Evolutionary conservation across 306 rosid genomes (phyloP).

Genomic region (Lithocarpus polystachyus): DNA sequence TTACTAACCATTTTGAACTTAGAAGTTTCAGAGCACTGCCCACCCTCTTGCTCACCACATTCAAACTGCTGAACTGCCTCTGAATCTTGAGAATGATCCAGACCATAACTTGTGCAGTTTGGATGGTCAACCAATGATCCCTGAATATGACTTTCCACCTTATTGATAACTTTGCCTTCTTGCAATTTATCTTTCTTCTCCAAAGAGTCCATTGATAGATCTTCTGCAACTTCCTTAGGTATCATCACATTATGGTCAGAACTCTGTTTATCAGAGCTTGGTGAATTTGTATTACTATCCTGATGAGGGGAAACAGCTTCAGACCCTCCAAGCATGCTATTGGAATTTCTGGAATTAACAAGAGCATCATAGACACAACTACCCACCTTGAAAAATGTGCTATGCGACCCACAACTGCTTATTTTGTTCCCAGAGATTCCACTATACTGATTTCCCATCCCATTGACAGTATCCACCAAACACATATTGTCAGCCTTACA

Average conservation of each 20-base stretch:
- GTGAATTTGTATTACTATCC: conserved; percentile 29
- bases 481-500: conserved; percentile 5
- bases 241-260: conserved; percentile 34
- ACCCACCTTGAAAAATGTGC: conserved; percentile 32
- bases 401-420: conserved; percentile 25
- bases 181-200: conserved; percentile 30
- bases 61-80: conserved; percentile 28
- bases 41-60: conserved; percentile 34
- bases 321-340: conserved; percentile 29
- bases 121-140: conserved; percentile 23
- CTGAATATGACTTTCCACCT: conserved; percentile 24
- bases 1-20: conserved; percentile 33
- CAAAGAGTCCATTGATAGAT: conserved; percentile 21
- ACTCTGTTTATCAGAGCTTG: conserved; percentile 33
- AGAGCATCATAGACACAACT: conserved; percentile 26
- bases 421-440: conserved; percentile 24
- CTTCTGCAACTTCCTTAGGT: conserved; percentile 27
- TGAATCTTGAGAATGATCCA: conserved; percentile 39
- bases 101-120: conserved; percentile 27
- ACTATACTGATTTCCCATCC: conserved; percentile 27
- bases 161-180: conserved; percentile 25
- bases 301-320: conserved; percentile 31
- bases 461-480: conserved; percentile 13
- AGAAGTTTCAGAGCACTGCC: conserved; percentile 35
- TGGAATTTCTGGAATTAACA: conserved; percentile 41